These are phyloP conservation scores for Candida mattraensis DNA, from an alignment of 805 yeast genomes.

Conservation along the genomic window DNA sequence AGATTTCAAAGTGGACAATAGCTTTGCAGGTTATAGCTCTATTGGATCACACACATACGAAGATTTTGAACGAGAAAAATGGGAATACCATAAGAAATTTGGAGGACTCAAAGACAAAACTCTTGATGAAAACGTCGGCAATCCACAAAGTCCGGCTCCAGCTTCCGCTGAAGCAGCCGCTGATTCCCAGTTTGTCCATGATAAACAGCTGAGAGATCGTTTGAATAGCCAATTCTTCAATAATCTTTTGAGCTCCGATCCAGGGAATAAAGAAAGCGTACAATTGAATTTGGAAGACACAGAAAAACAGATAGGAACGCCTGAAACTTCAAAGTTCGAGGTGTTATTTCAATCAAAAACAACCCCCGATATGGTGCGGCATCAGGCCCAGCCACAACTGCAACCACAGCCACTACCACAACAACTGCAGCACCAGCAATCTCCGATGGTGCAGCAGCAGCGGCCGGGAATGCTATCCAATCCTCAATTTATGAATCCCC, in stretches of 20 bases:
- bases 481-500: background rate
- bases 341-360: constrained; percentile 16
- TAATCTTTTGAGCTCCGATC: constrained; percentile 11
- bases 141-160: constrained; percentile 3
- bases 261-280: background rate
- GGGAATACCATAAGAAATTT: constrained; percentile 19
- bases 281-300: background rate
- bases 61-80: constrained; percentile 33
- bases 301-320: constrained; percentile 6
- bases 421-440: too few species aligned
- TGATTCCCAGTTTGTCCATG: constrained; percentile 22
- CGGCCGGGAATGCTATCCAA: too few species aligned
- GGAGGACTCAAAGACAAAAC: constrained; percentile 15
- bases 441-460: too few species aligned
- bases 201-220: constrained; percentile 19
- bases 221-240: constrained; percentile 25
- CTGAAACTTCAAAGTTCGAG: constrained; percentile 24
- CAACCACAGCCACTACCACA: constrained; percentile 4
- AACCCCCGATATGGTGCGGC: constrained; percentile 1
- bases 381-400: constrained; percentile 1
- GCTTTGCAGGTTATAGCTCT: constrained; percentile 25
- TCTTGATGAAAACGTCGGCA: constrained; percentile 1
- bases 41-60: constrained; percentile 29
- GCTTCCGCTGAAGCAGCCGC: background rate
- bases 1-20: constrained; percentile 33